Evolutionary conservation across 1,284 basidiomycete species (phyloP), one percentile per base, ranked within the genome.

Genomic region (Sporisorium reilianum): DNA sequence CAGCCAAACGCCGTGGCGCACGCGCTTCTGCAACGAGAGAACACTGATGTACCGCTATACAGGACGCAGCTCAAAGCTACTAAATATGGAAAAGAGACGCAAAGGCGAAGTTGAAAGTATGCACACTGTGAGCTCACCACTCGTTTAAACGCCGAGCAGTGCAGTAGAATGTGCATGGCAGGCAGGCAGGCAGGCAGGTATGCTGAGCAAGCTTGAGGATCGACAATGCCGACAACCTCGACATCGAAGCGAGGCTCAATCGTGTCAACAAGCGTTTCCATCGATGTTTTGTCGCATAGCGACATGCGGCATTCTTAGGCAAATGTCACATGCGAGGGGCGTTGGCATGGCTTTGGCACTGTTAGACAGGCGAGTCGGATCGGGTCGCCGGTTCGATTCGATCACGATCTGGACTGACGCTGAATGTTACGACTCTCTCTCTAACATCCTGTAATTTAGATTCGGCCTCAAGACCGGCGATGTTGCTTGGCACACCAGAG

Each of bases 281-380:
- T 44, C 9, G n/a, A 26, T 45, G 0, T 45, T 18, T 25, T 45
- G 12, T 16, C 25, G 42, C n/a, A n/a, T n/a, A 26, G 23, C 18
- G 63, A 65, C 48, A 41, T 65, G 54, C 30, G 36, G 50, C 64
- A 49, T 67, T 44, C 40, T 34, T 57, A 40, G 58, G 10, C 26
- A 32, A 51, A 59, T 53, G 59, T 62, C 57, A 55, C 20, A 62
- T 62, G 65, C 55, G 45, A 62, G 65, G 59, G 44, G 59, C n/a
- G 48, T 30, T 30, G 45, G 38, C 14, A 10, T 23, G 36, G 58
- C 64, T 34, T 34, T n/a, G n/a, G n/a, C n/a, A n/a, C n/a, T n/a
- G n/a, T n/a, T n/a, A n/a, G 58, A 61, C 44, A 61, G 38, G 26
- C 25, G 25, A 28, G 45, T 25, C 26, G 26, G 26, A 28, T 28